Percentiles rank a stretch among this genome's conserved stretches.
phyloP scores from a whole-genome alignment of 2,329 filamentous ascomycete genomes.

The Dothistroma septosporum region DNA sequence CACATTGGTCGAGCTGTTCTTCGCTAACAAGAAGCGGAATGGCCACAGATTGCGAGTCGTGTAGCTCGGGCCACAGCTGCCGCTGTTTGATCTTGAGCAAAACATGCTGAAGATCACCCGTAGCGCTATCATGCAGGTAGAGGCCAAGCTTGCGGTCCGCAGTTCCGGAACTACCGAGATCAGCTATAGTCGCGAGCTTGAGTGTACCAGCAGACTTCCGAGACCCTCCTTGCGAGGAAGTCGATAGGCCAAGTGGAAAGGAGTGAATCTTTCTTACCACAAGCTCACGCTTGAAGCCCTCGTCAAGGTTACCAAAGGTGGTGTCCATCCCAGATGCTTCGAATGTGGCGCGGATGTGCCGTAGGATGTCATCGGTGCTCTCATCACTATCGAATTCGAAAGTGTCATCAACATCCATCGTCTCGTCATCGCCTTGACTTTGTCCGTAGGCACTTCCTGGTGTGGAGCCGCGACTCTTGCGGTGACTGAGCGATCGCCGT shows the following conservation, averaged over 20 bases:
- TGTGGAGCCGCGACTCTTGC: slow-evolving; percentile 53
- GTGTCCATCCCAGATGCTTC: slow-evolving; percentile 31
- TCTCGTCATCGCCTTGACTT: slow-evolving; percentile 32
- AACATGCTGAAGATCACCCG: slow-evolving; percentile 22
- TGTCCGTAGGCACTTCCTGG: slow-evolving; percentile 43
- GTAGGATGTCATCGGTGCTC: slow-evolving; percentile 26
- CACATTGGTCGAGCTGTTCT: slow-evolving; percentile 16
- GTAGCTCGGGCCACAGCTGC: slow-evolving; percentile 25
- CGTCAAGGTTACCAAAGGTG: slow-evolving; percentile 31
- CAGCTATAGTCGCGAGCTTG: slow-evolving; percentile 20
- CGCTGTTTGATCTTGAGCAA: slow-evolving; percentile 27
- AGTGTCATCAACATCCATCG: slow-evolving; percentile 34
- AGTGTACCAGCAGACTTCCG: background rate
- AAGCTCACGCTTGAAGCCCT: slow-evolving; percentile 34
- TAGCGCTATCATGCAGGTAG: slow-evolving; percentile 28
- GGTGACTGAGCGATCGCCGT: slow-evolving; percentile 56
- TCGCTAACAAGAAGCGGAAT: slow-evolving; percentile 25
- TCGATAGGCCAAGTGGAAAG: slow-evolving; percentile 15
- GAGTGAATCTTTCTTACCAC: slow-evolving; percentile 34
- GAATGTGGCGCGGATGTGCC: slow-evolving; percentile 29
- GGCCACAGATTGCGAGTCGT: slow-evolving; percentile 10
- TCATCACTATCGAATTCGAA: slow-evolving; percentile 28
- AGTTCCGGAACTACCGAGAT: slow-evolving; percentile 10
- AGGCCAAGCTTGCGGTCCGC: slow-evolving; percentile 24
- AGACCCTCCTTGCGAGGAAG: slow-evolving; percentile 4